Percentiles rank a stretch among this genome's conserved stretches.
These are phyloP conservation scores for Yamadazyma akitaensis DNA, from an alignment of 805 yeast genomes.

Conservation along the genomic window DNA sequence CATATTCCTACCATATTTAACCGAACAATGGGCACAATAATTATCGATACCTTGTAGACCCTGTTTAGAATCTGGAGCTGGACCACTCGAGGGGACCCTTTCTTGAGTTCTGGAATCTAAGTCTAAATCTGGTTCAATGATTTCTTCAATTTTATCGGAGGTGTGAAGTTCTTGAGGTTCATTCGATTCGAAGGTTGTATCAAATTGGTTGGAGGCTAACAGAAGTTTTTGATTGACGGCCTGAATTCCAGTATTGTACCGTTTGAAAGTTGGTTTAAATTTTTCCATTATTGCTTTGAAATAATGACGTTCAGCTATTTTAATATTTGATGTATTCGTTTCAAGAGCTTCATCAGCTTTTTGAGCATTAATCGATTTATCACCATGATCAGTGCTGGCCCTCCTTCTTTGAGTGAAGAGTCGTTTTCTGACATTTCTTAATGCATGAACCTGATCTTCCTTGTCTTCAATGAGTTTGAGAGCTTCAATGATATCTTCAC, in stretches of 20 bases:
- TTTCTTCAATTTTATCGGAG: neutral
- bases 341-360: conserved; percentile 44
- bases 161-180: neutral
- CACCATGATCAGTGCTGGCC: conserved; percentile 7
- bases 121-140: neutral
- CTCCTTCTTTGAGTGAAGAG: neutral
- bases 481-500: conserved; percentile 9
- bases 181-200: neutral
- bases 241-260: conserved; percentile 37
- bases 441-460: conserved; percentile 7
- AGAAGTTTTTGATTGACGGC: conserved; percentile 14
- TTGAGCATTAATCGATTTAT: conserved; percentile 8
- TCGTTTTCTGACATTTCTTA: neutral
- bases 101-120: neutral
- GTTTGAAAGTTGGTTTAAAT: conserved; percentile 43
- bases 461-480: conserved; percentile 10
- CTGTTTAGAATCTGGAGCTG: neutral
- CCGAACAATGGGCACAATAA: conserved; percentile 9
- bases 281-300: conserved; percentile 44
- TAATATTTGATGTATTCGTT: conserved; percentile 48
- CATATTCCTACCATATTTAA: neutral
- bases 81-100: neutral
- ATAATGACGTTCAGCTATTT: conserved; percentile 51
- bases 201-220: conserved; percentile 2
- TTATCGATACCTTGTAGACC: neutral